Conservation (phyloP, 2,329 filamentous ascomycete species). For the Aureobasidium zeae region DNA sequence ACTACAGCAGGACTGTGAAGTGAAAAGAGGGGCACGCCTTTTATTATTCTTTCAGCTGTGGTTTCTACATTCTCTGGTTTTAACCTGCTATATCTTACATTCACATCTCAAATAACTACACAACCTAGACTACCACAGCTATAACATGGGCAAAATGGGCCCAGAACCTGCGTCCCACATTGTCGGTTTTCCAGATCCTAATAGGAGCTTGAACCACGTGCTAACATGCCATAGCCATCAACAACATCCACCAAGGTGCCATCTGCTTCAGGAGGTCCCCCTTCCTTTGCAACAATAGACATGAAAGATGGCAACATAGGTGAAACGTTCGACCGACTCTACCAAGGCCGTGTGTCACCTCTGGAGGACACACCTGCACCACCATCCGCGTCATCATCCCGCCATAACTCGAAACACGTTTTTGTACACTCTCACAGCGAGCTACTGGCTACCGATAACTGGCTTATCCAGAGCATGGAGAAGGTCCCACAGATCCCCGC, state of each 20-base stretch:
- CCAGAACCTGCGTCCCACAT: neutral
- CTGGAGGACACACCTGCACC: conserved; percentile 12
- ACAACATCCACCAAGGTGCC: conserved; percentile 10
- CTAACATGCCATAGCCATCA: conserved; percentile 1
- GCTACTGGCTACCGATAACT: conserved; percentile 20
- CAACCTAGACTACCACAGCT: no score
- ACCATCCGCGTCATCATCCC: conserved; percentile 18
- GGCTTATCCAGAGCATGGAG: conserved; percentile 19
- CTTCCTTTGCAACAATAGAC: conserved; percentile 5
- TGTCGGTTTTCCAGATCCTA: neutral
- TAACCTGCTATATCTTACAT: neutral
- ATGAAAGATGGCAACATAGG: conserved; percentile 13
- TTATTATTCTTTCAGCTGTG: neutral
- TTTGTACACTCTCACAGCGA: conserved; percentile 26
- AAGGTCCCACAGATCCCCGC: conserved; percentile 22
- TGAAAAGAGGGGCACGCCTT: conserved; percentile 12
- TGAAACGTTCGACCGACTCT: conserved; percentile 4
- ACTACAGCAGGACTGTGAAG: conserved; percentile 2
- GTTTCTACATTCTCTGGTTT: conserved; percentile 1
- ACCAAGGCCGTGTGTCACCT: conserved; percentile 6
- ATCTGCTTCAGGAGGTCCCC: conserved; percentile 1
- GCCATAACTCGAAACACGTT: conserved; percentile 27
- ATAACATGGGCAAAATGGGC: conserved; percentile 3
- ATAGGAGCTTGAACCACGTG: neutral
- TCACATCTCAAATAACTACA: neutral